Evolutionary conservation across 257 asterid genomes (phyloP), one percentile per base, ranked within the genome.

Genomic region (Fraxinus quadrangulata): DNA sequence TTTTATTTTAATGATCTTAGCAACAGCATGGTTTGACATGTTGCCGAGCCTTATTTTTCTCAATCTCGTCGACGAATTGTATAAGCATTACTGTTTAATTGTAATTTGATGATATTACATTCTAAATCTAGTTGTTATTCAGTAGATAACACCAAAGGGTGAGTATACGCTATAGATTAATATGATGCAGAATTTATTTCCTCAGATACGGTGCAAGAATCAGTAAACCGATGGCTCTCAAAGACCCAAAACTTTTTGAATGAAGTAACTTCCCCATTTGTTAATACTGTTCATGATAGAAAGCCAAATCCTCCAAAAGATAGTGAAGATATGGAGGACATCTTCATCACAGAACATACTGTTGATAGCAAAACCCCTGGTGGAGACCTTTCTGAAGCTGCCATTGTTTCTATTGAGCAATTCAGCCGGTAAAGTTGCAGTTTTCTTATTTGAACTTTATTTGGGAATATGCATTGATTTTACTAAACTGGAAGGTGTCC

Each of bases 321-420:
- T 31, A 72, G 34, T 79, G 84, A 82, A 79, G 95, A 89, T 70
- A 76, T 66, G 88, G 97, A 86, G 65, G 96, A 89, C 28, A 77
- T 91, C 39, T 85, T 96, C 80, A 75, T 87, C 80, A 81, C 87
- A 68, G 97, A 92, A 80, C 97, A 83, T 85, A 92, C 98, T 36
- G 74, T 93, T 71, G 91, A 92, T 82, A 82, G 89, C 77, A 86
- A 75, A 87, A 90, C 87, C 56, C 88, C 92, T 31, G 84, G 83
- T 63, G 99, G 99, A 75, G 86, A 90, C 39, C 92, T 96, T 78
- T 96, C 99, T 39, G 90, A 87, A 51, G 96, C 92, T 73, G 92
- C 99, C 61, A 87, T 96, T 82, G 75, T 92, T 83, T 96, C 98
- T 80, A 87, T 96, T 30, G 99, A 96, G 90, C 98, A 93, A 85